Percentiles rank a stretch among this genome's conserved stretches.
phyloP scores from a whole-genome alignment of 2,329 filamentous ascomycete species.

The Annulohypoxylon truncatum region DNA sequence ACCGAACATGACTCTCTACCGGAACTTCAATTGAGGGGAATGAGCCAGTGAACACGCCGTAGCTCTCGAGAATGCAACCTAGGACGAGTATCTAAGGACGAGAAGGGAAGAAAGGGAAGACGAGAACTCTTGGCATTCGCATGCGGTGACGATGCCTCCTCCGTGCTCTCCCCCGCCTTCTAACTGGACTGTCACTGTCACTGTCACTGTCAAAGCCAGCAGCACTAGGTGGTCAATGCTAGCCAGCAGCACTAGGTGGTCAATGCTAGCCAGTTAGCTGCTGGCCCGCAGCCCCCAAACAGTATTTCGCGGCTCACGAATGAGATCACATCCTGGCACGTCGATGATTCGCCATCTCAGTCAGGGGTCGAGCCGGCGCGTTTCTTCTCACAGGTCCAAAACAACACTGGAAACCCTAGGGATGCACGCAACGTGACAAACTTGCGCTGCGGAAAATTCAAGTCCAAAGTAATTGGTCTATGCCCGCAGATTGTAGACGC shows the following conservation, averaged over 20 bases:
- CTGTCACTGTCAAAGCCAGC: constrained; percentile 23
- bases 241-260: background rate
- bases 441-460: constrained; percentile 35
- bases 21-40: constrained; percentile 22
- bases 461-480: constrained; percentile 41
- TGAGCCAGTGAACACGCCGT: constrained; percentile 4
- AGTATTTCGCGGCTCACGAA: constrained; percentile 37
- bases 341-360: constrained; percentile 44
- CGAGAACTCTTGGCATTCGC: constrained; percentile 26
- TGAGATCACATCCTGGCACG: constrained; percentile 41
- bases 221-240: background rate
- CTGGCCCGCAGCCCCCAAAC: constrained; percentile 27
- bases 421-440: constrained; percentile 44
- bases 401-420: constrained; percentile 43
- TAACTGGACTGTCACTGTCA: background rate
- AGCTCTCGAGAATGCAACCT: constrained; percentile 22
- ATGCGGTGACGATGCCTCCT: constrained; percentile 34
- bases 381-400: constrained; percentile 48
- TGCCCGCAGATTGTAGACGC: constrained; percentile 19
- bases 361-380: constrained; percentile 45
- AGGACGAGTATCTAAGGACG: constrained; percentile 3
- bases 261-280: background rate
- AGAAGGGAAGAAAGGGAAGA: background rate
- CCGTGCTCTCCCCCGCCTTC: constrained; percentile 20
- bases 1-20: constrained; percentile 22